A percentile compares a stretch with the other conserved stretches of the same genome.
These are phyloP conservation scores for Tolypocladium endophyticum DNA, from an alignment of 2,329 filamentous ascomycete species.

Conservation along the genomic window DNA sequence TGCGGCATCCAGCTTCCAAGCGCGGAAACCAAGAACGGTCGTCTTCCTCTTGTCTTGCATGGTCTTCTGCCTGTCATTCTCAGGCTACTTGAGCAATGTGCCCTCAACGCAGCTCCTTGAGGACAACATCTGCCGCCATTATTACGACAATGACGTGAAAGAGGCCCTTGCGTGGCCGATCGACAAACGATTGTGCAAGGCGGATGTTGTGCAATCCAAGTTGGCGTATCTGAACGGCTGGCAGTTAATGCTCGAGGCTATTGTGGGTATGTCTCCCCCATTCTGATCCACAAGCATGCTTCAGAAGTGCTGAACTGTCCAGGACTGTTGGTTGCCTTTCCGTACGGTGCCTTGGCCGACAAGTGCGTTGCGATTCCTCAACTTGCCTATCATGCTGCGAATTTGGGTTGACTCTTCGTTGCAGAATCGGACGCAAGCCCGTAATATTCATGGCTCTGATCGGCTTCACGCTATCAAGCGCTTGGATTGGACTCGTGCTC, in stretches of 20 bases:
- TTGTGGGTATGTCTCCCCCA: constrained; percentile 1
- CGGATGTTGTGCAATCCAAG: constrained; percentile 1
- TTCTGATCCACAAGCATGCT: background rate
- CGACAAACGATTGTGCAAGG: constrained; percentile 1
- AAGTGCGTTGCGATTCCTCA: background rate
- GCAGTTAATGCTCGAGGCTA: constrained; percentile 1
- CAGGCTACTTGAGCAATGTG: constrained; percentile 1
- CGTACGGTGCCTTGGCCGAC: constrained; percentile 4
- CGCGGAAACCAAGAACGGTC: background rate
- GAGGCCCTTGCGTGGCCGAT: background rate
- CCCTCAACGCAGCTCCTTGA: constrained; percentile 3
- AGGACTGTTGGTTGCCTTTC: constrained; percentile 1
- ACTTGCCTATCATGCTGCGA: background rate
- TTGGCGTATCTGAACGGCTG: constrained; percentile 2
- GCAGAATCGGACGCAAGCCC: constrained; percentile 4
- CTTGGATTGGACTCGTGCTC: constrained; percentile 2
- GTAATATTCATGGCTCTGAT: constrained; percentile 1
- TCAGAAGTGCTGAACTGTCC: background rate
- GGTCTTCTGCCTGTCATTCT: constrained; percentile 1
- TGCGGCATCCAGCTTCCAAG: background rate
- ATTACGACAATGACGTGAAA: background rate
- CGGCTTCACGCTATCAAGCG: background rate
- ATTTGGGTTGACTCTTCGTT: background rate
- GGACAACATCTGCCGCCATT: constrained; percentile 1
- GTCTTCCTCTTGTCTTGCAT: constrained; percentile 1